These are phyloP conservation scores for Mortierella sp. DNA, from an alignment of 371 early-diverging fungal genomes.

Conservation along the genomic window DNA sequence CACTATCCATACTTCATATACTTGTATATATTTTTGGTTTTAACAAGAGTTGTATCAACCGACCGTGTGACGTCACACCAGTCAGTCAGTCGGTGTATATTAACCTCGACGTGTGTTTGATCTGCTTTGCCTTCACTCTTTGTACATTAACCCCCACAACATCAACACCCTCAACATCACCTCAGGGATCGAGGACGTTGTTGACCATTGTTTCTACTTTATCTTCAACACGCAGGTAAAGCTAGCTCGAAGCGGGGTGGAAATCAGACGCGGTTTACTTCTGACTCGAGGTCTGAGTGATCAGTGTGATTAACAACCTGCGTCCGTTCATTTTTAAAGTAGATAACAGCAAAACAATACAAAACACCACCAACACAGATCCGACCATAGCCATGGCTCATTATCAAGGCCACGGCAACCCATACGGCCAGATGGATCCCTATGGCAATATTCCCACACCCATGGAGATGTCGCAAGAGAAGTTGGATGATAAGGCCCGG, in stretches of 20 bases:
- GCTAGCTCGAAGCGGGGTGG: background rate
- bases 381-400: conserved; percentile 44
- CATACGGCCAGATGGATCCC: conserved; percentile 40
- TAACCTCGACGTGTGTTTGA: background rate
- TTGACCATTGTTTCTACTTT: conserved; percentile 18
- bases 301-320: background rate
- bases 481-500: conserved; percentile 81
- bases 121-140: conserved; percentile 1
- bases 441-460: conserved; percentile 45
- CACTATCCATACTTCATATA: too few relatives aligned
- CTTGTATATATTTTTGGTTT: too few relatives aligned
- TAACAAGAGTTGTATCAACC: too few relatives aligned
- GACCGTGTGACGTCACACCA: too few relatives aligned
- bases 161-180: conserved; percentile 5
- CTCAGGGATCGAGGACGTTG: conserved; percentile 15
- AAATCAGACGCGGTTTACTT: background rate
- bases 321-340: background rate
- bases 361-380: conserved; percentile 15
- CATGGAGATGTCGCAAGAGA: conserved; percentile 64
- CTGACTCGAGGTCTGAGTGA: background rate
- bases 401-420: conserved; percentile 39
- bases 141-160: background rate
- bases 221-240: conserved; percentile 19
- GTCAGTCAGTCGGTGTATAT: too few relatives aligned
- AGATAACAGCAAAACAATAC: conserved; percentile 17